These are phyloP conservation scores for Tripterygium wilfordii DNA, from an alignment of 177 flowering plant genomes.

Conservation along the genomic window DNA sequence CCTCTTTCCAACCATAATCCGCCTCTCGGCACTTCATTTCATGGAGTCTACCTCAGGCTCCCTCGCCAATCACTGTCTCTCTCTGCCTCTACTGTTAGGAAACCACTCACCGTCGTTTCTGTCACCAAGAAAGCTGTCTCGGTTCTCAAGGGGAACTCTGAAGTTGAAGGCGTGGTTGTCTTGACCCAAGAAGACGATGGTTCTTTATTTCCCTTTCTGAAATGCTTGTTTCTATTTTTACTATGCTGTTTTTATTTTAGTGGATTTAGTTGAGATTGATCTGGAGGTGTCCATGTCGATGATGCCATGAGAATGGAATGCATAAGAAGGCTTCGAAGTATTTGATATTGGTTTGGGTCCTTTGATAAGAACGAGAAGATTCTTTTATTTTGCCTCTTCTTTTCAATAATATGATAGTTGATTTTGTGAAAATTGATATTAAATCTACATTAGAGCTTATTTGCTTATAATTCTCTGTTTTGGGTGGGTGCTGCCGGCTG, in stretches of 20 bases:
- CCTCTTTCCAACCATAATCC: slow-evolving; percentile 12
- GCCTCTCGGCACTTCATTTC: slow-evolving; percentile 29
- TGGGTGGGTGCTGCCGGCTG: too few species aligned
- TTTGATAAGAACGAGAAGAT: too few species aligned
- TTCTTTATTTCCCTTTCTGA: slow-evolving; percentile 18
- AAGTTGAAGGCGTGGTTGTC: slow-evolving; percentile 80
- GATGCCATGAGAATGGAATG: too few species aligned
- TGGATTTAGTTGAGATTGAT: background rate
- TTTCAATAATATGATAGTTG: too few species aligned
- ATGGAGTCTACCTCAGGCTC: slow-evolving; percentile 40
- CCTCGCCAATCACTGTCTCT: slow-evolving; percentile 32
- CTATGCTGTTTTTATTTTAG: background rate
- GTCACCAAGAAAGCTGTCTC: slow-evolving; percentile 81
- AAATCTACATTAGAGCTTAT: too few species aligned
- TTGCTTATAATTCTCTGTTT: too few species aligned
- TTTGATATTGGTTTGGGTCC: too few species aligned
- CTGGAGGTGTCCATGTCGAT: too few species aligned
- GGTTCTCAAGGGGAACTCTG: slow-evolving; percentile 75
- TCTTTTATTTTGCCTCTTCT: too few species aligned
- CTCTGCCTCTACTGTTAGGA: slow-evolving; percentile 23
- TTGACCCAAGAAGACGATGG: slow-evolving; percentile 74
- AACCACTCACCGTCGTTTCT: slow-evolving; percentile 51
- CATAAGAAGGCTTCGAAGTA: too few species aligned
- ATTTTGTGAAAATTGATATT: too few species aligned
- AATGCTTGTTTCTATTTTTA: background rate